Conservation (phyloP, 2,329 filamentous ascomycete species). For the Hymenoscyphus fraxineus region DNA sequence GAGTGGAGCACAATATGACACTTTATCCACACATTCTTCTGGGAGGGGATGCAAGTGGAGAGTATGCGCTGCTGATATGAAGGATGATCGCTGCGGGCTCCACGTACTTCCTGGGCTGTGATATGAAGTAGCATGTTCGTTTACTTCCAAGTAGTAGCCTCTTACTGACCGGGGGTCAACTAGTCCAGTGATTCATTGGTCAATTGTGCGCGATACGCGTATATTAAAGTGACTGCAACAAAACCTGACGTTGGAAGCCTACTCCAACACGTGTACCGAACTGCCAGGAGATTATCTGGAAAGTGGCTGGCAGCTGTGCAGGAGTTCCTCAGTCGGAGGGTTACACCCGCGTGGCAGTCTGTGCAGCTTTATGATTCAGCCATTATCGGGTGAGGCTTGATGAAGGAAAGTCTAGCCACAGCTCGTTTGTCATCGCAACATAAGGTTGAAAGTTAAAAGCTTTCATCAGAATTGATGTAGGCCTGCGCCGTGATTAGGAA, state of each 20-base stretch:
- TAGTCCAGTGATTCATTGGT: neutral
- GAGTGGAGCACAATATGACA: too few relatives aligned
- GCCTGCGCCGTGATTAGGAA: constrained; percentile 1
- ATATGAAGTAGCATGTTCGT: neutral
- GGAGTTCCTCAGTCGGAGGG: neutral
- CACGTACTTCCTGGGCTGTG: neutral
- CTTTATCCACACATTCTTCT: too few relatives aligned
- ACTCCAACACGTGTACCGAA: too few relatives aligned
- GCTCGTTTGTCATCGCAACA: neutral
- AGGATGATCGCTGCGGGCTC: neutral
- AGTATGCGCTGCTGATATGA: neutral
- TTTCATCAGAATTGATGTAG: neutral
- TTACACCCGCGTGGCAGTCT: neutral
- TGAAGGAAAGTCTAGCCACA: neutral
- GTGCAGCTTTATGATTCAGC: neutral
- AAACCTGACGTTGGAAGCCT: neutral
- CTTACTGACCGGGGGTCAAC: neutral
- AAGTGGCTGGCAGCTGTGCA: neutral
- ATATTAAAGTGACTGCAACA: neutral
- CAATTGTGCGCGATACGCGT: constrained; percentile 2
- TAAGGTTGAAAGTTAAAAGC: neutral
- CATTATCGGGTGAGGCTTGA: neutral
- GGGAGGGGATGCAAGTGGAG: neutral
- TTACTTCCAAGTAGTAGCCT: neutral
- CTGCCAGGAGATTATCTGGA: too few relatives aligned